Conservation (phyloP, 768 basidiomycete genomes). For the Neoboletus brunneissimus region DNA sequence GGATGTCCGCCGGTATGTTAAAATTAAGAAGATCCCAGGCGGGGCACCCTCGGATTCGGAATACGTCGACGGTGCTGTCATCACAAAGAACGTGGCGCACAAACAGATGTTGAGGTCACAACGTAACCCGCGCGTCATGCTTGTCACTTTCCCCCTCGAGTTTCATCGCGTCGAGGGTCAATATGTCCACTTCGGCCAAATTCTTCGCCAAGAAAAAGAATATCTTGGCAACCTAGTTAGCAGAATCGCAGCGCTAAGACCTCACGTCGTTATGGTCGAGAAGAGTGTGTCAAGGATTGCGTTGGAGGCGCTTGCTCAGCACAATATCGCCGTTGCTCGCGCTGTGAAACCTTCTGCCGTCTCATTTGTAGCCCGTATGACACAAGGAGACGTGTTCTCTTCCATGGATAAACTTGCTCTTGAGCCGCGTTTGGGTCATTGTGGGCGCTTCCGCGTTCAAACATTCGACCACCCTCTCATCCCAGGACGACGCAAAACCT, state of each 20-base stretch:
- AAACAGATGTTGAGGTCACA: slow-evolving; percentile 87
- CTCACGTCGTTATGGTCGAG: slow-evolving; percentile 90
- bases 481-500: slow-evolving; percentile 91
- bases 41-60: slow-evolving; percentile 91
- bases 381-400: slow-evolving; percentile 91
- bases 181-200: slow-evolving; percentile 89
- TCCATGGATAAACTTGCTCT: slow-evolving; percentile 92
- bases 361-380: slow-evolving; percentile 87
- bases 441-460: slow-evolving; percentile 79
- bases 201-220: slow-evolving; percentile 89
- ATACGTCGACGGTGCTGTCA: slow-evolving; percentile 94
- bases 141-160: slow-evolving; percentile 92
- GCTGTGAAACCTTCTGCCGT: slow-evolving; percentile 87
- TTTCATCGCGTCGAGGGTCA: slow-evolving; percentile 91
- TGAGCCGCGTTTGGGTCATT: slow-evolving; percentile 88
- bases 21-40: slow-evolving; percentile 98
- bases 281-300: slow-evolving; percentile 89
- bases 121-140: slow-evolving; percentile 89
- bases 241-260: slow-evolving; percentile 87
- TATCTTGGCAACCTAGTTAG: slow-evolving; percentile 84
- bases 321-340: slow-evolving; percentile 87
- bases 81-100: slow-evolving; percentile 97
- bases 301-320: slow-evolving; percentile 78
- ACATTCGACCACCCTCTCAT: slow-evolving; percentile 94
- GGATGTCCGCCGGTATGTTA: slow-evolving; percentile 93